Evolutionary conservation across 2,329 filamentous ascomycete species (phyloP).

Genomic region (Fusarium paranaense): DNA sequence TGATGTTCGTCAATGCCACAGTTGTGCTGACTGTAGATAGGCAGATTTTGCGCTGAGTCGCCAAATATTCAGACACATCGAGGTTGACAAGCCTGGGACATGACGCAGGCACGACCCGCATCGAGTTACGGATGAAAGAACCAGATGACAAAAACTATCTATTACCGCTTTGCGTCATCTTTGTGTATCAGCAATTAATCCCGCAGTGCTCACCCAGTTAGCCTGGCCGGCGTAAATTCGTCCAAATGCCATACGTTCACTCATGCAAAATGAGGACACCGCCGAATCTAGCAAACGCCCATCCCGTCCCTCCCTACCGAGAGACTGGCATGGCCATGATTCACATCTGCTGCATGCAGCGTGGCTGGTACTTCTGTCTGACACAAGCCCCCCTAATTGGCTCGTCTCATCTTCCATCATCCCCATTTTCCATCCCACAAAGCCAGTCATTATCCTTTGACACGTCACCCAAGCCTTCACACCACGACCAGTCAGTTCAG

Average conservation of each 20-base stretch:
- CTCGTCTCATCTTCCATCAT: not conserved
- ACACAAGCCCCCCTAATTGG: not conserved
- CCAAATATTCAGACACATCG: not conserved
- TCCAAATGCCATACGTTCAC: not conserved
- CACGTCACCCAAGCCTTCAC: not conserved
- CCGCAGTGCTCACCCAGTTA: not conserved
- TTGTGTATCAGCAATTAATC: not conserved
- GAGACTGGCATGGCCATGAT: constrained; percentile 21
- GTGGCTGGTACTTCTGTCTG: constrained; percentile 8
- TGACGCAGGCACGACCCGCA: constrained; percentile 27
- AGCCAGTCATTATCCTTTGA: not conserved
- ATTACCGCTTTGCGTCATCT: not conserved
- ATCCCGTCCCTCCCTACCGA: constrained; percentile 24
- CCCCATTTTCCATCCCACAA: not conserved
- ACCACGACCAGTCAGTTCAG: not conserved
- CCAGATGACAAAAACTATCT: not conserved
- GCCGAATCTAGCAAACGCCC: constrained; percentile 1
- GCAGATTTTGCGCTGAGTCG: not conserved
- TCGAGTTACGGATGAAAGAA: not conserved
- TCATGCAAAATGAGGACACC: not conserved
- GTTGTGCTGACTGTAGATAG: constrained; percentile 2
- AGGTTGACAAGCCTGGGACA: constrained; percentile 14
- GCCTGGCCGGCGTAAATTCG: not conserved
- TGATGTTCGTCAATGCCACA: constrained; percentile 6
- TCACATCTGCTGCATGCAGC: constrained; percentile 27